Base-by-base conservation (phyloP, 108 stramenopile genomes). In the Mayamaea pseudoterrestris region DNA sequence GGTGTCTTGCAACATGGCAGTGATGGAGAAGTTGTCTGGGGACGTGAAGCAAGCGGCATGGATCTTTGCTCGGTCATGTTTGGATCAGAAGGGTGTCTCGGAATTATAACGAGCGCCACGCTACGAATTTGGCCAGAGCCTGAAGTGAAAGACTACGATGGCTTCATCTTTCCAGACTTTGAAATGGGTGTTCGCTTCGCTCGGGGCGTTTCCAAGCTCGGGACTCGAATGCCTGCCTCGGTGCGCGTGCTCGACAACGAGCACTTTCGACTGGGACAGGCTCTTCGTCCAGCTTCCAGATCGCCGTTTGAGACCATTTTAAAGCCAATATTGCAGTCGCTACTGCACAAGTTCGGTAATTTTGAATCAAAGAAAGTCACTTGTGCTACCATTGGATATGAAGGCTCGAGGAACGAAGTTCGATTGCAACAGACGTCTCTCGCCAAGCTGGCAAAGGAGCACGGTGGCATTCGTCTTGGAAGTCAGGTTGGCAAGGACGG, bases 31-130 rank as follows among this genome's bases (percentile, higher is more conserved):
- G 34, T n/a, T 27, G 65, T 61, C n/a, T 60, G 63, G 50, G 88
- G 83, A 18, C 63, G 94, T 30, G 75, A 68, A 20, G 78, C 87
- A 4, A 66, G 71, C 25, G 91, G 90, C 30, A 42, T 88, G 28
- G 95, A 94, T 40, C 57, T 84, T 13, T 65, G 56, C 31, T 66
- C 79, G 5, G 37, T 93, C n/a, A 61, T 90, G 52, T 56, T 96
- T 20, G 95, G 95, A 16, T 92, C 90, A 2, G 95, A 96, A 58
- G 95, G 95, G 28, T 83, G 78, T 44, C 58, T 93, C 25, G 93
- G 93, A 20, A 71, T 96, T 40, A 75, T 96, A 29, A 80, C 80
- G 0, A 88, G 88, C 36, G 91, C 86, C 8, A 80, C 90, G 14
- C 66, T 96, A 27, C 80, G 83, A 34, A 68, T 94, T 30, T 82